Percentiles rank a stretch among this genome's conserved stretches.
phyloP scores from a whole-genome alignment of 225 moss, liverwort and hornwort genomes.

The Pseudoscleropodium purum region DNA sequence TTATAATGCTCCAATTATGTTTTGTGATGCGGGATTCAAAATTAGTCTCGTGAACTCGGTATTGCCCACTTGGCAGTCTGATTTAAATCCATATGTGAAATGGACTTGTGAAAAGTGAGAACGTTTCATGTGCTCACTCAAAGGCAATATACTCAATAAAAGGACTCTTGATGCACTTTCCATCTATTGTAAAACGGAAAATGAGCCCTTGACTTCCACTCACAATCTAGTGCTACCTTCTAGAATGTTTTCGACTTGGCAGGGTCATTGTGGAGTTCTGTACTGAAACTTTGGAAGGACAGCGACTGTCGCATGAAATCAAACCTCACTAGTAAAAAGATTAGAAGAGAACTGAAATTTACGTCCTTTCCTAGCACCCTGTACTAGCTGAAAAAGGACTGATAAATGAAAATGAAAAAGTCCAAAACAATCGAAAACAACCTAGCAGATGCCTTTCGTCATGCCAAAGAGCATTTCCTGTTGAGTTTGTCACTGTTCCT shows the following conservation, averaged over 20 bases:
- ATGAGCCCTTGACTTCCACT: not conserved
- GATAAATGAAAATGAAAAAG: not conserved
- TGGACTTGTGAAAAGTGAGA: not conserved
- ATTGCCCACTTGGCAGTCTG: not conserved
- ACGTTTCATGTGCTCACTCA: not conserved
- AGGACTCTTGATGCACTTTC: not conserved
- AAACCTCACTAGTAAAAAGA: not conserved
- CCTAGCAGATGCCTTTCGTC: not conserved
- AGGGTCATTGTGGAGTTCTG: not conserved
- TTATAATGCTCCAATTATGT: not conserved
- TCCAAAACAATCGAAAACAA: not conserved
- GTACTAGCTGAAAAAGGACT: not conserved
- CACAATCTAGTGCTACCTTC: not conserved
- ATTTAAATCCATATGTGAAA: not conserved
- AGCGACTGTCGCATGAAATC: not conserved
- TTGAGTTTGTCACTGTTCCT: not conserved
- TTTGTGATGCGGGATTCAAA: not conserved
- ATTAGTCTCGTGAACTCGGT: not conserved
- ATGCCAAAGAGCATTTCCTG: not conserved
- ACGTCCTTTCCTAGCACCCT: not conserved
- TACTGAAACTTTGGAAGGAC: not conserved
- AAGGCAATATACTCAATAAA: not conserved
- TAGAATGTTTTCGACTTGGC: not conserved
- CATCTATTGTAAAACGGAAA: not conserved
- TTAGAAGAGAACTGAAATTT: not conserved